Evolutionary conservation across 148 eudicot species (phyloP), one percentile per base, ranked within the genome.

Genomic region (Rhododendron vialii): DNA sequence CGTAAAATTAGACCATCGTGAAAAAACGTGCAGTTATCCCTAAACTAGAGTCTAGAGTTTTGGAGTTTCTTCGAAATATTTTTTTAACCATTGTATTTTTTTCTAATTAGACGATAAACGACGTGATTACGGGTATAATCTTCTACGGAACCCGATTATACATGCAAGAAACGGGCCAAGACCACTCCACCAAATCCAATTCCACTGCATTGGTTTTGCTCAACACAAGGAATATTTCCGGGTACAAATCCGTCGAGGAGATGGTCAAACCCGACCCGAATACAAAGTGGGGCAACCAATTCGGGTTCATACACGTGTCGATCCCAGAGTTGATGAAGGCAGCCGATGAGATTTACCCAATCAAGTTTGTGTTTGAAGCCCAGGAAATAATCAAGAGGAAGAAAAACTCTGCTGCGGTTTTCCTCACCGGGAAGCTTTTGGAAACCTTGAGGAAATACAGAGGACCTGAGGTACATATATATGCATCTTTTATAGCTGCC

Each of bases 131-230:
- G 9, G 97, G 99, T 82, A 90, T 92, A 82, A 80, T 96, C 35
- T 90, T 91, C 91, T 78, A 89, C n/a, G 98, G 98, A 75, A 90
- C 91, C 15, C 88, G 97, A 26, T 67, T 95, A 30, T 94, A 96
- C 90, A 96, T 95, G 97, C 86, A 90, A 89, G 91, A 86, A 75
- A 80, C 78, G 33, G 88, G 89, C 11, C 78, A 85, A 2, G 88
- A 88, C 20, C 13, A 36, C 22, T 81, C 83, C 43, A 73, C 63
- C 50, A 88, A 87, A 71, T 87, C 95, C 28, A 45, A 88, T 36
- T 88, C 95, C 0, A 95, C 98, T 2, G 95, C 98, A n/a, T 83
- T 96, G 85, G 98, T 96, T 88, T 86, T 96, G 76, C 93, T 96
- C 47, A 96, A 94, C 91, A 96, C 99, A 0, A 90, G 98, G 82